These are phyloP conservation scores for Eimeria praecox DNA, from an alignment of 169 alveolate genomes.

Conservation along the genomic window DNA sequence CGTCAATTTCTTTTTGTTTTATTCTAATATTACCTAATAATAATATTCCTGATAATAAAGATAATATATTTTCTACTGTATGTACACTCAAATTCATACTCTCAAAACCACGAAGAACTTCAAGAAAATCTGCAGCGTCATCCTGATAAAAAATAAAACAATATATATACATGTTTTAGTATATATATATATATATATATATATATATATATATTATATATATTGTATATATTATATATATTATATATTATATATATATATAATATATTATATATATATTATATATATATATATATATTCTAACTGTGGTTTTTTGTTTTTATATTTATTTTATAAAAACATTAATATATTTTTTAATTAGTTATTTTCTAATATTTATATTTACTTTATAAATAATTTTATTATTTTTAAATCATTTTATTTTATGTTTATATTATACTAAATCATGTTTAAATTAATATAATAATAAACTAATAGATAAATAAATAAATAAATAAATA, in stretches of 20 bases:
- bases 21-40: slow-evolving; percentile 97
- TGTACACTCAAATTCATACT: slow-evolving; percentile 92
- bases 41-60: slow-evolving; percentile 94
- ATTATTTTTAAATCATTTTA: neutral
- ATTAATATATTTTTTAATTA: neutral
- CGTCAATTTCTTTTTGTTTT: slow-evolving; percentile 89
- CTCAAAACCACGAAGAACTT: slow-evolving; percentile 93
- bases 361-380: too few relatives aligned
- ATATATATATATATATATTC: neutral
- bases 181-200: neutral
- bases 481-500: too few relatives aligned
- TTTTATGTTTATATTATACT: too few relatives aligned
- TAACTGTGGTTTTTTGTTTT: neutral
- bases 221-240: neutral
- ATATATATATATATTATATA: neutral
- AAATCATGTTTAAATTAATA: too few relatives aligned
- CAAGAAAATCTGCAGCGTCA: slow-evolving; percentile 95
- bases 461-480: too few relatives aligned
- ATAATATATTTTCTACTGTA: slow-evolving; percentile 92
- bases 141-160: slow-evolving; percentile 84
- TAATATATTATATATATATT: neutral
- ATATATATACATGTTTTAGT: too few relatives aligned
- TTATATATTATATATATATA: neutral
- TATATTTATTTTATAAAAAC: neutral
- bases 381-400: neutral